These are phyloP conservation scores for Rhizophora apiculata DNA, from an alignment of 345 rosid genomes.

Conservation along the genomic window DNA sequence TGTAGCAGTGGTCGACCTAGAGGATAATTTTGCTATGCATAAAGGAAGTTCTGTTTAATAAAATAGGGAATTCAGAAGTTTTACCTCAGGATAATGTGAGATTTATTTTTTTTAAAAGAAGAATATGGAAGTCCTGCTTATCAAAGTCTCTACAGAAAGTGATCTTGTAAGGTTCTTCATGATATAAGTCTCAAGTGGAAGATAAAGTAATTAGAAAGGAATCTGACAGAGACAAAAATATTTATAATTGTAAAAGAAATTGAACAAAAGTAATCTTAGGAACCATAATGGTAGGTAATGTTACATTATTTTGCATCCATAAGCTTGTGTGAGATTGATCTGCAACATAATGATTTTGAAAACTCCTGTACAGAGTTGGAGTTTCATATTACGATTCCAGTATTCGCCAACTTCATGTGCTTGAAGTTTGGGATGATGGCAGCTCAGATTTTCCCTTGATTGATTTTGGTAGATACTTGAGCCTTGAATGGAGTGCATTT, in stretches of 20 bases:
- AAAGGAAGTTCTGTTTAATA: too few species aligned
- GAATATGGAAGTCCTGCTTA: background rate
- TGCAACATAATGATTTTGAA: background rate
- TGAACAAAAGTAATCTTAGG: too few species aligned
- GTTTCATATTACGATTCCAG: conserved; percentile 81
- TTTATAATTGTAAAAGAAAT: background rate
- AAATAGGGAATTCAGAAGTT: too few species aligned
- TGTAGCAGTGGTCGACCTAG: too few species aligned
- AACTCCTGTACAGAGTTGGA: conserved; percentile 54
- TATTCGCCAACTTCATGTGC: conserved; percentile 78
- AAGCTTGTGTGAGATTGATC: background rate
- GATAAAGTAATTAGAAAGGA: background rate
- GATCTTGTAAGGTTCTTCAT: background rate
- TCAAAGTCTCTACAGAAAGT: background rate
- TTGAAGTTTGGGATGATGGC: conserved; percentile 94
- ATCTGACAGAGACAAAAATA: background rate
- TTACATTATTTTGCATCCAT: background rate
- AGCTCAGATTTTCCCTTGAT: conserved; percentile 63
- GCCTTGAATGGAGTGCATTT: conserved; percentile 15
- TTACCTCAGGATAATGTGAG: too few species aligned
- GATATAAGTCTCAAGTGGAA: background rate
- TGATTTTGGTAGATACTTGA: conserved; percentile 58
- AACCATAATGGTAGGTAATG: background rate
- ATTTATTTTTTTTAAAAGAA: background rate
- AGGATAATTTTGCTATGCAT: too few species aligned